Conservation (phyloP, 768 basidiomycete species). For the Hypsizygus marmoreus region DNA sequence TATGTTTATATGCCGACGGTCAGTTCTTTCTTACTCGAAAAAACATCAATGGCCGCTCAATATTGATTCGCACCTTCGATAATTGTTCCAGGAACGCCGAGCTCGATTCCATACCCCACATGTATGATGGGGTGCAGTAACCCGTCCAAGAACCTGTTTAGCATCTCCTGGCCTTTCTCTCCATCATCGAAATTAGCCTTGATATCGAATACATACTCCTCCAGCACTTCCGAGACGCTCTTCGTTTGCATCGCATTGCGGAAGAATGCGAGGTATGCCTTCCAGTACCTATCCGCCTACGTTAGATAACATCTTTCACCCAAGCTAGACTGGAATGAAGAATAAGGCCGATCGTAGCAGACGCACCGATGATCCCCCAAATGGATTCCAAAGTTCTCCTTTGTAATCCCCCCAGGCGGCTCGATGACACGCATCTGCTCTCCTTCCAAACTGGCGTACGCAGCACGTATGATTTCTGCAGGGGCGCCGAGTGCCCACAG, state of each 20-base stretch:
- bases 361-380: constrained; percentile 56
- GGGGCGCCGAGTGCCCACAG: constrained; percentile 27
- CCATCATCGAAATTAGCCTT: constrained; percentile 43
- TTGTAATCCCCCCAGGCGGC: constrained; percentile 45
- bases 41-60: not conserved
- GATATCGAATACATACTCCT: constrained; percentile 55
- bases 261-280: constrained; percentile 56
- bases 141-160: constrained; percentile 56
- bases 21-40: not conserved
- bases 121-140: constrained; percentile 70
- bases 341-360: not conserved
- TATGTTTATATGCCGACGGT: constrained; percentile 23
- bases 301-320: not conserved
- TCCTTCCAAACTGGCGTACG: constrained; percentile 30
- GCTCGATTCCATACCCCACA: constrained; percentile 63
- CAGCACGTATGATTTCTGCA: constrained; percentile 30
- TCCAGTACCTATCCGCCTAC: constrained; percentile 46
- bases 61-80: constrained; percentile 53
- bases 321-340: not conserved
- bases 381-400: constrained; percentile 51
- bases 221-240: constrained; percentile 43
- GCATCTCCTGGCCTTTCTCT: constrained; percentile 34
- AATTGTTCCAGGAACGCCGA: constrained; percentile 54
- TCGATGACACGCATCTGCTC: constrained; percentile 34
- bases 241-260: constrained; percentile 37